Conservation (phyloP, 2,329 filamentous ascomycete genomes). For the Fusarium cyanostomum region DNA sequence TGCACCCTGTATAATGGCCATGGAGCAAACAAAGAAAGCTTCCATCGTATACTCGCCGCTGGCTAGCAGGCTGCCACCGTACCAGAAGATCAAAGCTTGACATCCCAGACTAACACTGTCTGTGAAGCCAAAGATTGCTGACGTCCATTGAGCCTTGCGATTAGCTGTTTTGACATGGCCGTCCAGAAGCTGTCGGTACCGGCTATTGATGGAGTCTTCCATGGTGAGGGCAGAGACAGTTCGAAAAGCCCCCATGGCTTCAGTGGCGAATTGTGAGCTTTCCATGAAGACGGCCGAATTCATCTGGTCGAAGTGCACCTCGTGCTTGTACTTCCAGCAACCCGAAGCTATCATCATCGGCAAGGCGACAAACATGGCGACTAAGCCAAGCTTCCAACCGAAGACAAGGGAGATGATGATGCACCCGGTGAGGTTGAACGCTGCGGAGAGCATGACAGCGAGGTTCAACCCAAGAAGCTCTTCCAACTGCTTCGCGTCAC, state of each 20-base stretch:
- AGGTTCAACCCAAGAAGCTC: slow-evolving; percentile 47
- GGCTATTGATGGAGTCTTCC: slow-evolving; percentile 62
- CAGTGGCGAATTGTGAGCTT: slow-evolving; percentile 70
- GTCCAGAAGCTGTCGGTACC: slow-evolving; percentile 50
- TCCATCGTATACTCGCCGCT: slow-evolving; percentile 48
- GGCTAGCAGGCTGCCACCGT: slow-evolving; percentile 41
- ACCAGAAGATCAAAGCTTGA: slow-evolving; percentile 68
- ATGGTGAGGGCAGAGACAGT: slow-evolving; percentile 69
- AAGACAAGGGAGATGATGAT: slow-evolving; percentile 44
- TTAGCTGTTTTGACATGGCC: slow-evolving; percentile 47
- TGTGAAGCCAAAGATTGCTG: slow-evolving; percentile 48
- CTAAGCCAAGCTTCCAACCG: slow-evolving; percentile 51
- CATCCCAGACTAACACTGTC: slow-evolving; percentile 49
- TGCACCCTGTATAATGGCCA: slow-evolving; percentile 61
- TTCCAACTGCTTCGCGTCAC: slow-evolving; percentile 47
- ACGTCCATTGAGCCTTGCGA: slow-evolving; percentile 46
- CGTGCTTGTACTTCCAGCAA: slow-evolving; percentile 54
- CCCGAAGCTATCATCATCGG: slow-evolving; percentile 49
- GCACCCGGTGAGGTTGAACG: slow-evolving; percentile 46
- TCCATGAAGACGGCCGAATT: slow-evolving; percentile 66
- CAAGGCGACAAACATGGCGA: slow-evolving; percentile 50
- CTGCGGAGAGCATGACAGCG: slow-evolving; percentile 41
- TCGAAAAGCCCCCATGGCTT: slow-evolving; percentile 70
- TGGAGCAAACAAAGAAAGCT: slow-evolving; percentile 64
- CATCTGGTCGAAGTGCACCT: slow-evolving; percentile 65